Evolutionary conservation across 2,329 filamentous ascomycete genomes (phyloP).

Genomic region (Macrophomina tecta): DNA sequence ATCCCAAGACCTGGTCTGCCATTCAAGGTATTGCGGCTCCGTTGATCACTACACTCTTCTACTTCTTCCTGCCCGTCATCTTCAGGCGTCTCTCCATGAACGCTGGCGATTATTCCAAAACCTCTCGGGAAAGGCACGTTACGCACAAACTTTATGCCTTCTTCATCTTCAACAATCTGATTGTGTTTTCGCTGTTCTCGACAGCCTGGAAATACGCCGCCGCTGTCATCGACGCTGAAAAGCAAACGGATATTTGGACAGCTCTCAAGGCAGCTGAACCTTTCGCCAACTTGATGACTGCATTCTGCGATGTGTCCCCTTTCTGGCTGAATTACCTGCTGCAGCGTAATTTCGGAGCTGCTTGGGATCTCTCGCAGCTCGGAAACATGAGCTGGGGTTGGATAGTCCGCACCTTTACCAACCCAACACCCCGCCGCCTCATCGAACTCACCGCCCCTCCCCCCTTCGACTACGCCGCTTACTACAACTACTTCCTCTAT

Average conservation of each 20-base stretch:
- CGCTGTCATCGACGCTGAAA: constrained; percentile 65
- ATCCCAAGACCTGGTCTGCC: constrained; percentile 77
- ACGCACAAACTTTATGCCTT: constrained; percentile 81
- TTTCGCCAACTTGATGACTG: constrained; percentile 68
- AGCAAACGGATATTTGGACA: constrained; percentile 63
- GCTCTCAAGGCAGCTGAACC: constrained; percentile 70
- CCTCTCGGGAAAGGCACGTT: constrained; percentile 88
- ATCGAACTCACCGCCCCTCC: constrained; percentile 94
- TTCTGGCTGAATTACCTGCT: constrained; percentile 96
- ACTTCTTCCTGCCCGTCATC: constrained; percentile 85
- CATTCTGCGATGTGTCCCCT: constrained; percentile 79
- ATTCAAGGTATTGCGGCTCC: constrained; percentile 92
- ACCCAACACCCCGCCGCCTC: constrained; percentile 85
- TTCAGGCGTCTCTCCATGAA: constrained; percentile 85
- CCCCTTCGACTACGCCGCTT: constrained; percentile 91
- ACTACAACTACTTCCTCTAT: constrained; percentile 98
- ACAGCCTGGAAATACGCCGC: constrained; percentile 77
- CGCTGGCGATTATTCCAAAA: constrained; percentile 90
- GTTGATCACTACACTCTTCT: constrained; percentile 84
- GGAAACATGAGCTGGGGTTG: constrained; percentile 85
- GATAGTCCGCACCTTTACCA: constrained; percentile 81
- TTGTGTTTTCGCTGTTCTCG: constrained; percentile 93
- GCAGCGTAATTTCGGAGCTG: constrained; percentile 89
- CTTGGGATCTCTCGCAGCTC: constrained; percentile 90
- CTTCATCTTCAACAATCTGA: constrained; percentile 95